Evolutionary conservation across 257 asterid genomes (phyloP).

Genomic region (Apocynum venetum): DNA sequence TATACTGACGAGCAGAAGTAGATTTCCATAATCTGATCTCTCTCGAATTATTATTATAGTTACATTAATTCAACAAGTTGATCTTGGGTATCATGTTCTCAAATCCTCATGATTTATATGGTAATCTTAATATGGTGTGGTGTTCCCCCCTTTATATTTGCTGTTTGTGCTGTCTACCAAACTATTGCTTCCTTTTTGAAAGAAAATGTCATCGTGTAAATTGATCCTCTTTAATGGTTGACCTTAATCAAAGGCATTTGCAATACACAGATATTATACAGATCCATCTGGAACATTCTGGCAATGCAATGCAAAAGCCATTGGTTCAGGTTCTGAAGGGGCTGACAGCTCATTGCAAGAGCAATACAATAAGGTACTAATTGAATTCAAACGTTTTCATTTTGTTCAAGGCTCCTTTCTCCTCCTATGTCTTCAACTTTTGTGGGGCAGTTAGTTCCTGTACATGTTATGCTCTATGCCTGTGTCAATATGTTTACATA

Average conservation of each 20-base stretch:
- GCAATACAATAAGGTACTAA: conserved; percentile 73
- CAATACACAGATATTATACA: conserved; percentile 58
- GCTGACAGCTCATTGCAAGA: conserved; percentile 99
- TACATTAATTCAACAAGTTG: too few relatives aligned
- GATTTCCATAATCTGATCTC: neutral
- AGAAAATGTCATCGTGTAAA: neutral
- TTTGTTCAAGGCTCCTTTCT: neutral
- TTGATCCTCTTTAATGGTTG: neutral
- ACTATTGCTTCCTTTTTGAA: neutral
- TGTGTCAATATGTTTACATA: neutral
- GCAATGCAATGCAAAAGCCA: conserved; percentile 96
- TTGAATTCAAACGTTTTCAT: neutral
- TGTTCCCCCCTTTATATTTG: neutral
- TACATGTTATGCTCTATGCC: neutral
- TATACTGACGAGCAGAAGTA: neutral
- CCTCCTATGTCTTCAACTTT: neutral
- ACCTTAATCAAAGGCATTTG: conserved; percentile 9
- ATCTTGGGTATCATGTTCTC: neutral
- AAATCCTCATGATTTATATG: neutral
- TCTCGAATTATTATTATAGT: too few relatives aligned
- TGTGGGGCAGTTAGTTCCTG: neutral
- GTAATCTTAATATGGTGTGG: too few relatives aligned
- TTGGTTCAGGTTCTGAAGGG: conserved; percentile 97
- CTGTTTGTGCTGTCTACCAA: neutral
- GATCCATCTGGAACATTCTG: conserved; percentile 97